Percentiles rank a stretch among this genome's conserved stretches.
phyloP scores from a whole-genome alignment of 768 basidiomycete genomes.

The Asterophora lycoperdoides region DNA sequence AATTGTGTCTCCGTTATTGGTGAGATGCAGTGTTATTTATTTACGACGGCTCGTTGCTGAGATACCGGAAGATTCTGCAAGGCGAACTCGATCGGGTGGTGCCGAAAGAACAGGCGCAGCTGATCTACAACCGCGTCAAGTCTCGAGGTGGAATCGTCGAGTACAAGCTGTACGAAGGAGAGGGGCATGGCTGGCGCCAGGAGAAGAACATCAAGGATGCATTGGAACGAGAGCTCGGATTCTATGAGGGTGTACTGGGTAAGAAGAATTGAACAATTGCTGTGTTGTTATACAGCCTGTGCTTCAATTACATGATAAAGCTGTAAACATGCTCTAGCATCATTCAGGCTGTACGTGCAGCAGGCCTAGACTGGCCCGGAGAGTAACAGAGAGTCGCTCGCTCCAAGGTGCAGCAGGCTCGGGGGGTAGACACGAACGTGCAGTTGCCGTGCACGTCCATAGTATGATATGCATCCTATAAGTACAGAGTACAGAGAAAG shows the following conservation, averaged over 20 bases:
- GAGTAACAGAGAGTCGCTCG: too few relatives aligned
- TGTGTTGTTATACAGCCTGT: too few relatives aligned
- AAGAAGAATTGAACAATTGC: constrained; percentile 18
- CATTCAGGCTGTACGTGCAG: too few relatives aligned
- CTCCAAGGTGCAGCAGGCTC: too few relatives aligned
- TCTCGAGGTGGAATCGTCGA: constrained; percentile 49
- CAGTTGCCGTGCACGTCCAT: too few relatives aligned
- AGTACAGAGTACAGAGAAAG: too few relatives aligned
- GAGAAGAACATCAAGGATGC: constrained; percentile 51
- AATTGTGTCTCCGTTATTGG: constrained; percentile 62
- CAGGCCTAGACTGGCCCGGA: too few relatives aligned
- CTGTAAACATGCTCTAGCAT: too few relatives aligned
- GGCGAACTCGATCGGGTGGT: constrained; percentile 62
- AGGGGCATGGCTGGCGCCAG: constrained; percentile 63
- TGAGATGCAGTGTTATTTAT: constrained; percentile 26
- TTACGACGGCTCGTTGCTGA: not conserved
- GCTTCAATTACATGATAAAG: too few relatives aligned
- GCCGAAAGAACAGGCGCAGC: constrained; percentile 59
- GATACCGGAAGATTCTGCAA: constrained; percentile 54
- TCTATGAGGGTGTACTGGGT: constrained; percentile 47
- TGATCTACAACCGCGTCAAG: constrained; percentile 51
- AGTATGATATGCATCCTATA: too few relatives aligned
- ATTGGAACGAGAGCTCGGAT: constrained; percentile 47
- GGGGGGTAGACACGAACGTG: too few relatives aligned
- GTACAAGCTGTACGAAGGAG: constrained; percentile 57